Evolutionary conservation across 2,329 filamentous ascomycete species (phyloP).

Genomic region (Cladosporium sp.): DNA sequence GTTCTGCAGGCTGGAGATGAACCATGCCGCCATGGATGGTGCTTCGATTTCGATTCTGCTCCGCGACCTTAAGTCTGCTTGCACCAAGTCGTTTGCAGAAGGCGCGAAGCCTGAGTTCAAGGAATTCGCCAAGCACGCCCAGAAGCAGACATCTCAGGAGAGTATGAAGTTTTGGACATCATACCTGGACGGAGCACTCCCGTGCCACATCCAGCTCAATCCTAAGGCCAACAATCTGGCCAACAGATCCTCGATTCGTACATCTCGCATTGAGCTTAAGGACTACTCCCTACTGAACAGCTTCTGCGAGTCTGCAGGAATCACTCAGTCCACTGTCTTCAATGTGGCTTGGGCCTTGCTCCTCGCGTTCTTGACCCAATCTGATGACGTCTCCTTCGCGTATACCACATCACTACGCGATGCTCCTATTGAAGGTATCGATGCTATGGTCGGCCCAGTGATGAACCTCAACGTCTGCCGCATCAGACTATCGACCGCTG

Average conservation of each 20-base stretch:
- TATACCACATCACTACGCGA: constrained; percentile 40
- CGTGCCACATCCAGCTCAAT: constrained; percentile 10
- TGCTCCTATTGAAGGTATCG: constrained; percentile 21
- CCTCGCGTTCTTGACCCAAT: constrained; percentile 20
- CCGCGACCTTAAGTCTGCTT: constrained; percentile 4
- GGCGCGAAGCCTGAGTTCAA: constrained; percentile 10
- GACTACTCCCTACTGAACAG: constrained; percentile 2
- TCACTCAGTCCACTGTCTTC: constrained; percentile 16
- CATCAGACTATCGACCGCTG: constrained; percentile 15
- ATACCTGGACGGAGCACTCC: not conserved
- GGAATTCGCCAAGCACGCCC: constrained; percentile 1
- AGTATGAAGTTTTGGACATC: constrained; percentile 13
- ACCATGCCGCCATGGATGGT: constrained; percentile 43
- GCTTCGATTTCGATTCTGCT: constrained; percentile 44
- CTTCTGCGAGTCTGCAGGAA: constrained; percentile 13
- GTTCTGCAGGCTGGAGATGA: constrained; percentile 17
- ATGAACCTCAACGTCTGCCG: constrained; percentile 20
- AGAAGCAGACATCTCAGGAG: not conserved
- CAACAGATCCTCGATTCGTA: constrained; percentile 10
- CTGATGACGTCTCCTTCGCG: constrained; percentile 38
- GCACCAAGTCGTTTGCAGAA: not conserved
- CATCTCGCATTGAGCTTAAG: constrained; percentile 14
- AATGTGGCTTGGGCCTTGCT: constrained; percentile 14
- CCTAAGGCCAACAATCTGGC: constrained; percentile 11
- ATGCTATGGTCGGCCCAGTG: constrained; percentile 17